Evolutionary conservation across 2,329 filamentous ascomycete genomes (phyloP), one percentile per base, ranked within the genome.

Genomic region (Alternaria triticimaculans): DNA sequence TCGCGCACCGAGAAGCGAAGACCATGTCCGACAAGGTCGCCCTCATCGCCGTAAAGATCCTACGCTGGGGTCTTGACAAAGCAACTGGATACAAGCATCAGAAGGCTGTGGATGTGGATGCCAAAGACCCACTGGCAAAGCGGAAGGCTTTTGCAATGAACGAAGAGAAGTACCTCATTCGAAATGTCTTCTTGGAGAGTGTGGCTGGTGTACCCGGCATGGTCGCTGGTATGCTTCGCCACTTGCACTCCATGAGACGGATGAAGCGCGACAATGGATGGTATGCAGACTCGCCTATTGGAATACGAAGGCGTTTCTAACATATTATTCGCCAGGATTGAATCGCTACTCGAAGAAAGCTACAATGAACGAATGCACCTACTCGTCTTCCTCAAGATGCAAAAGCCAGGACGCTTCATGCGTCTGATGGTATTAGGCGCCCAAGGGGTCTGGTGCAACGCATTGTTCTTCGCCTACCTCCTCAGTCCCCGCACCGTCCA

Each of bases 361-460:
- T 96, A 93, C 82, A 97, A 97, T 78, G 94, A 97, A 80, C 87
- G 94, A 25, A 97, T 98, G 94, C 93, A 97, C 74, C 88, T 97
- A 2, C 83, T 97, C 28, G 96, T 92, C 0, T 97, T 98, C 81
- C 89, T 99, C 80, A 97, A 96, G 81, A 92, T 97, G 86, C 92
- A 90, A 61, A 87, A 94, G 70, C 92, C 92, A 4, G 93, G 92
- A 14, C 89, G 87, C 84, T 96, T 97, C 84, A 97, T 97, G 94
- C 91, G 93, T 67, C 80, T 93, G 60, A 92, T 97, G 89, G 93
- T 98, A 59, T 87, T 98, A 43, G 62, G 55, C 18, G 64, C 64
- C 4, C 64, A 67, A 63, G 66, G 66, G 6, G 92, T 98, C 72
- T 98, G 97, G 85, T 97, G 97, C 87, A 99, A 99, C 82, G 87